These are phyloP conservation scores for Paramecium octaurelia DNA, from an alignment of 73 alveolate species.

Conservation along the genomic window DNA sequence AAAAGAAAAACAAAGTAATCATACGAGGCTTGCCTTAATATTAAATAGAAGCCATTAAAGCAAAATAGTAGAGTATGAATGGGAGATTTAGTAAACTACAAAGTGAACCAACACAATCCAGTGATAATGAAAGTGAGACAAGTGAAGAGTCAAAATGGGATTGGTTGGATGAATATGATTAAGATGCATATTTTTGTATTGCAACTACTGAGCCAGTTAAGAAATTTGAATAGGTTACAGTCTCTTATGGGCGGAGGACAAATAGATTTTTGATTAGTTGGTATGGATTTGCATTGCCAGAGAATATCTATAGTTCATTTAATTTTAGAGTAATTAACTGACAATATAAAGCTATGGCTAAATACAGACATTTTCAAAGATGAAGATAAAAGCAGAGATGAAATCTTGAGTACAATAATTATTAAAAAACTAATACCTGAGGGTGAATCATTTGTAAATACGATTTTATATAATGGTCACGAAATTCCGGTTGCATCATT, in stretches of 20 bases:
- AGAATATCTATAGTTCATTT: conserved; percentile 45
- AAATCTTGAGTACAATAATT: conserved; percentile 15
- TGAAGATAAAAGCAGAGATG: not conserved
- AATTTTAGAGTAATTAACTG: conserved; percentile 47
- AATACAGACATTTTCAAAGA: conserved; percentile 20
- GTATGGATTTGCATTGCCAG: conserved; percentile 57
- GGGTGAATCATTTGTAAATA: not conserved
- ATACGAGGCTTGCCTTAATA: not conserved
- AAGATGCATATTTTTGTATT: conserved; percentile 4
- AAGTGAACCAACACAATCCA: not conserved
- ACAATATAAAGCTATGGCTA: conserved; percentile 42
- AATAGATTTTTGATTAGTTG: conserved; percentile 50
- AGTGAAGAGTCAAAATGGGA: conserved; percentile 50
- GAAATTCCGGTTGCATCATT: conserved; percentile 18
- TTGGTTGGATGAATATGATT: conserved; percentile 33
- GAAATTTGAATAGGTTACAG: conserved; percentile 1
- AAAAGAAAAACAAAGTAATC: not conserved
- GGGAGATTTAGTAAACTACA: not conserved
- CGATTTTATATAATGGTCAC: not conserved
- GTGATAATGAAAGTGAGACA: not conserved
- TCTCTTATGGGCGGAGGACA: conserved; percentile 51
- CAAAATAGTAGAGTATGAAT: not conserved
- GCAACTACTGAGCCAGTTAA: not conserved
- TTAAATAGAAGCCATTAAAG: not conserved
- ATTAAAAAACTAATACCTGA: not conserved